These are phyloP conservation scores for Stenocarpella maydis DNA, from an alignment of 2,329 filamentous ascomycete genomes.

Conservation along the genomic window DNA sequence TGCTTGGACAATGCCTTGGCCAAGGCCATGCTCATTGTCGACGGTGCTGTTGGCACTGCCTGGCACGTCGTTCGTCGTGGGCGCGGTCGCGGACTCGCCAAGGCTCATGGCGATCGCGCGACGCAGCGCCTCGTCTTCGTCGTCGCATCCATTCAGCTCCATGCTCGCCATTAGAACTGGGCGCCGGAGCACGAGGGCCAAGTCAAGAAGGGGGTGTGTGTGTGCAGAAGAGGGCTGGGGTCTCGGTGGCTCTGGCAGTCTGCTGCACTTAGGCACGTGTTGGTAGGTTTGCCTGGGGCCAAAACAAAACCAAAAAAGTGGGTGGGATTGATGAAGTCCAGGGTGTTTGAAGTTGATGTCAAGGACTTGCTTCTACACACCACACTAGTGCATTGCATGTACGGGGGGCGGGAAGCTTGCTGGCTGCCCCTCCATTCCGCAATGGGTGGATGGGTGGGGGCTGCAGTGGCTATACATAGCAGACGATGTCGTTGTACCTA, in stretches of 20 bases:
- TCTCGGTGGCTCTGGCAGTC: background rate
- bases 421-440: conserved; percentile 14
- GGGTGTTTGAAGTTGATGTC: conserved; percentile 25
- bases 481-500: too few species aligned
- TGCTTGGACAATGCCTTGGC: conserved; percentile 39
- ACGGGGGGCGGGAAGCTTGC: conserved; percentile 22
- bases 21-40: background rate
- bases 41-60: conserved; percentile 12
- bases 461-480: background rate
- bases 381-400: too few species aligned
- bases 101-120: conserved; percentile 69
- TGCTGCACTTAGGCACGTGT: background rate
- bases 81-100: conserved; percentile 40
- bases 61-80: conserved; percentile 12
- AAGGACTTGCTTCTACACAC: background rate
- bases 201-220: background rate
- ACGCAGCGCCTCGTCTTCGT: conserved; percentile 67
- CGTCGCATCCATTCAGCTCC: conserved; percentile 46
- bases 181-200: background rate
- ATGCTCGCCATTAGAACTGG: conserved; percentile 38
- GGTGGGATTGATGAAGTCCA: conserved; percentile 20
- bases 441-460: background rate
- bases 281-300: background rate
- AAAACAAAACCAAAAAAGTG: conserved; percentile 2
- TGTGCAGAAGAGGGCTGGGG: background rate